phyloP scores from a whole-genome alignment of 257 asterid genomes.

The Rubia yunnanensis region DNA sequence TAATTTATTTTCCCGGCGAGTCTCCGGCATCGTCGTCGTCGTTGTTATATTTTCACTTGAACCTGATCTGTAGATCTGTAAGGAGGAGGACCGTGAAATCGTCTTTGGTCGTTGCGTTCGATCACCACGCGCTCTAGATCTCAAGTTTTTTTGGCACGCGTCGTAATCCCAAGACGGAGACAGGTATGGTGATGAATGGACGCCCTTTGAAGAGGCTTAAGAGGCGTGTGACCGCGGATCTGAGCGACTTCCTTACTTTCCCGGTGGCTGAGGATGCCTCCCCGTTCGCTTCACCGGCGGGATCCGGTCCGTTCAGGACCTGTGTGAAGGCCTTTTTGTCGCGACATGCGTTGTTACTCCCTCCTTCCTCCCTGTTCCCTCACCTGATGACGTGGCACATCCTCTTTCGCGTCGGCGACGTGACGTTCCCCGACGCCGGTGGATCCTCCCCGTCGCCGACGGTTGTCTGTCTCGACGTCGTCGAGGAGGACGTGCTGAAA shows the following conservation, averaged over 20 bases:
- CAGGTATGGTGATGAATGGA: conserved; percentile 58
- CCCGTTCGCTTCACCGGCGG: conserved; percentile 15
- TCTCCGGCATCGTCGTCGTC: not conserved
- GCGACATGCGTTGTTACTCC: conserved; percentile 61
- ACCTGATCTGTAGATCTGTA: not conserved
- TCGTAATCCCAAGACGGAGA: conserved; percentile 4
- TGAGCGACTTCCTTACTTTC: conserved; percentile 55
- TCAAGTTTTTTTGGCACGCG: conserved; percentile 15
- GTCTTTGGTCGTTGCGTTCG: no score
- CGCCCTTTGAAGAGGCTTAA: conserved; percentile 53
- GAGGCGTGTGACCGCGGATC: conserved; percentile 72
- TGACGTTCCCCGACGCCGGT: conserved; percentile 32
- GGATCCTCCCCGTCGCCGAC: conserved; percentile 36
- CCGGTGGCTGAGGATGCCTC: conserved; percentile 35
- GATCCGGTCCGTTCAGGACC: conserved; percentile 48
- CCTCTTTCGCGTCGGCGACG: conserved; percentile 71
- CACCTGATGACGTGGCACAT: conserved; percentile 85
- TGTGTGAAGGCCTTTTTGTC: conserved; percentile 46
- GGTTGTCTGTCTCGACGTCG: conserved; percentile 64
- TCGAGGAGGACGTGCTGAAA: conserved; percentile 91
- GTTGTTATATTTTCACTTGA: not conserved
- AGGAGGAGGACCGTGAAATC: not conserved
- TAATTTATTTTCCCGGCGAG: conserved; percentile 9
- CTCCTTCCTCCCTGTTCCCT: conserved; percentile 72
- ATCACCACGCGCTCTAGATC: conserved; percentile 6